phyloP scores from a whole-genome alignment of 208 protist species.

The Angomonas ambiguus region DNA sequence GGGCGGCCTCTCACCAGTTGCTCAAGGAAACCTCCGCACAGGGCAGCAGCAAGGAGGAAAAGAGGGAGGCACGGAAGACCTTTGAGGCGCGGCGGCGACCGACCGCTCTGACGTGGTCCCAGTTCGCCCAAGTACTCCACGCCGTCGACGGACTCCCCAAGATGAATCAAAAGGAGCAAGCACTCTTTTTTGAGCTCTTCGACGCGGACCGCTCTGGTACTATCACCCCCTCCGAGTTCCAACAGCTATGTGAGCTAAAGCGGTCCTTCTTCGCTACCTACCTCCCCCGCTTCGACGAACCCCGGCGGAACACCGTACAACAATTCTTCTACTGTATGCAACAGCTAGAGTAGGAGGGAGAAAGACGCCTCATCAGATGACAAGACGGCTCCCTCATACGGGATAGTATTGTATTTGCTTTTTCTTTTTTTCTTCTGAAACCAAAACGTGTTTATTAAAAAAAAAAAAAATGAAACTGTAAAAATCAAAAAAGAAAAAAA shows the following conservation, averaged over 20 bases:
- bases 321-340: conserved; percentile 77
- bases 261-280: conserved; percentile 37
- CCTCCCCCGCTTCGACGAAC: conserved; percentile 45
- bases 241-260: conserved; percentile 34
- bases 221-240: conserved; percentile 58
- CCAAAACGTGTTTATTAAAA: too few species aligned
- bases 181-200: conserved; percentile 43
- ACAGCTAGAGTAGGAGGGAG: conserved; percentile 36
- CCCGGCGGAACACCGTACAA: conserved; percentile 48
- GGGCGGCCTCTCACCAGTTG: background rate
- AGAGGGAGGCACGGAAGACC: background rate
- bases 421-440: too few species aligned
- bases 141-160: conserved; percentile 23
- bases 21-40: background rate
- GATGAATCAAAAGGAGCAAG: conserved; percentile 31
- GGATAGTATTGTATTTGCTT: too few species aligned
- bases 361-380: background rate
- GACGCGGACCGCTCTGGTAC: conserved; percentile 52
- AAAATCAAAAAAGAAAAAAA: background rate
- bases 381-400: too few species aligned
- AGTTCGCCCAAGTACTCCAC: conserved; percentile 47
- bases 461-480: background rate
- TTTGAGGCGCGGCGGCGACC: conserved; percentile 25
- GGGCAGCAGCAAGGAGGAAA: background rate
- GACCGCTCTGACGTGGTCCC: conserved; percentile 34